These are phyloP conservation scores for Lasiodiplodia sp. DNA, from an alignment of 2,329 filamentous ascomycete species.

Conservation along the genomic window DNA sequence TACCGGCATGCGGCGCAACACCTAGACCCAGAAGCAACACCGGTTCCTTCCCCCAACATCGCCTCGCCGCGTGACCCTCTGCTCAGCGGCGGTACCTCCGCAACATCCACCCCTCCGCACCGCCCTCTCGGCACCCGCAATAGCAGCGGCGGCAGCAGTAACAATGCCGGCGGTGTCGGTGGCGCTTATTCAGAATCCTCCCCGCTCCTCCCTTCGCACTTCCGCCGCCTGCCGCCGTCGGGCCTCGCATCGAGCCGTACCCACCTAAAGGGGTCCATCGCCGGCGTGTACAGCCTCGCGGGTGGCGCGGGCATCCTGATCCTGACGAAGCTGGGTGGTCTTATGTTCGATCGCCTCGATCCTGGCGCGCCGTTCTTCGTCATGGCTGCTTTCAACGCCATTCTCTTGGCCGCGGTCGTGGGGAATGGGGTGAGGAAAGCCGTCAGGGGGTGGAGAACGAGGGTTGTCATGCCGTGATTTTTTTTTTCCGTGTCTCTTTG, in stretches of 20 bases:
- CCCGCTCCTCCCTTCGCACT: slow-evolving; percentile 31
- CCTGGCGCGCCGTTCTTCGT: slow-evolving; percentile 88
- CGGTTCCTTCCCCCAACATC: slow-evolving; percentile 35
- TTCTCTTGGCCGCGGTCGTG: slow-evolving; percentile 65
- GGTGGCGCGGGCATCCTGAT: slow-evolving; percentile 90
- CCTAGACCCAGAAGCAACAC: slow-evolving; percentile 30
- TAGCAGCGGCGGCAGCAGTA: slow-evolving; percentile 5
- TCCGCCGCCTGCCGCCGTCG: slow-evolving; percentile 19
- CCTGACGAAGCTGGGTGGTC: slow-evolving; percentile 88
- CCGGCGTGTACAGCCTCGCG: slow-evolving; percentile 90
- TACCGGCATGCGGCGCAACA: slow-evolving; percentile 1
- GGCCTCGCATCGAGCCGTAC: slow-evolving; percentile 44
- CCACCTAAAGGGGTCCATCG: slow-evolving; percentile 90
- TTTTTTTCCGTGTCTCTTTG: background rate
- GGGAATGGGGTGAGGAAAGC: slow-evolving; percentile 31
- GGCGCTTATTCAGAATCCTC: slow-evolving; percentile 26
- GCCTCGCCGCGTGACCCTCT: slow-evolving; percentile 43
- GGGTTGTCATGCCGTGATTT: slow-evolving; percentile 17
- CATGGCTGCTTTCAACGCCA: slow-evolving; percentile 86
- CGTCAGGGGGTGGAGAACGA: slow-evolving; percentile 14
- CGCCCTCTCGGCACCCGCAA: slow-evolving; percentile 11
- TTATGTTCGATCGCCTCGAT: slow-evolving; percentile 79
- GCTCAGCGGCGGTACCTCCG: slow-evolving; percentile 37
- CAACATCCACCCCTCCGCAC: background rate
- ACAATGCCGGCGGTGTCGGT: background rate